Percentiles rank a stretch among this genome's conserved stretches.
Evolutionary conservation across 192 early-diverging fungal genomes (phyloP).

Genomic region (Podila epigama): DNA sequence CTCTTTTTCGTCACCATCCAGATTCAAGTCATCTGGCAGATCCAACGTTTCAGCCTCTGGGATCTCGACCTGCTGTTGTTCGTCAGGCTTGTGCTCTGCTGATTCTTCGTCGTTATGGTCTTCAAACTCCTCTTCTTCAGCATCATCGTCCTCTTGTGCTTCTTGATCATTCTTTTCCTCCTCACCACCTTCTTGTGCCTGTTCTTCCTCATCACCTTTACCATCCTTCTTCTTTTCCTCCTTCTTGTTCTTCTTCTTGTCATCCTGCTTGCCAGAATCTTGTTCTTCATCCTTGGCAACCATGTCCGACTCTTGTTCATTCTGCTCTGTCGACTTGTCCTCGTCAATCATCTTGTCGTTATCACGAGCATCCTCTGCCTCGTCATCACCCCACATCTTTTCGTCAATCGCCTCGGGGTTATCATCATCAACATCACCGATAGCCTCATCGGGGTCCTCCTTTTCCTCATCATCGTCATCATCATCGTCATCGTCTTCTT

Average conservation of each 20-base stretch:
- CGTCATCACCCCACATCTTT: conserved; percentile 96
- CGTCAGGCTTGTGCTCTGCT: conserved; percentile 57
- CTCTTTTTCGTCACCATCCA: conserved; percentile 66
- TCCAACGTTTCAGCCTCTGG: conserved; percentile 80
- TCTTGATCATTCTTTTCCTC: conserved; percentile 52
- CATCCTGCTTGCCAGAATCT: conserved; percentile 53
- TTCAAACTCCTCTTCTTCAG: conserved; percentile 60
- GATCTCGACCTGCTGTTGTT: conserved; percentile 58
- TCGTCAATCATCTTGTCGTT: conserved; percentile 76
- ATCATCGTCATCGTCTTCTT: conserved; percentile 58
- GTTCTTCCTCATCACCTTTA: conserved; percentile 49
- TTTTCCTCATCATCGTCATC: conserved; percentile 77
- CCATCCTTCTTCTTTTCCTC: conserved; percentile 51
- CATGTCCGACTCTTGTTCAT: conserved; percentile 65
- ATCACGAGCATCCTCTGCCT: conserved; percentile 62
- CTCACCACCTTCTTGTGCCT: conserved; percentile 55
- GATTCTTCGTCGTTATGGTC: conserved; percentile 53
- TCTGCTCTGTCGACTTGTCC: conserved; percentile 53
- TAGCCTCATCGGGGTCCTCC: conserved; percentile 86
- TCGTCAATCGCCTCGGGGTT: conserved; percentile 93
- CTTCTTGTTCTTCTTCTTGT: conserved; percentile 59
- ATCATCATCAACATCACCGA: conserved; percentile 89
- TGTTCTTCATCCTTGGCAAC: conserved; percentile 71
- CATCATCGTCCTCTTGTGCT: conserved; percentile 48
- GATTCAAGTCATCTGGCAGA: conserved; percentile 79